Percentiles rank a stretch among this genome's conserved stretches.
Evolutionary conservation across 2,329 filamentous ascomycete genomes (phyloP).

Genomic region (Teratosphaeriaceae sp.): DNA sequence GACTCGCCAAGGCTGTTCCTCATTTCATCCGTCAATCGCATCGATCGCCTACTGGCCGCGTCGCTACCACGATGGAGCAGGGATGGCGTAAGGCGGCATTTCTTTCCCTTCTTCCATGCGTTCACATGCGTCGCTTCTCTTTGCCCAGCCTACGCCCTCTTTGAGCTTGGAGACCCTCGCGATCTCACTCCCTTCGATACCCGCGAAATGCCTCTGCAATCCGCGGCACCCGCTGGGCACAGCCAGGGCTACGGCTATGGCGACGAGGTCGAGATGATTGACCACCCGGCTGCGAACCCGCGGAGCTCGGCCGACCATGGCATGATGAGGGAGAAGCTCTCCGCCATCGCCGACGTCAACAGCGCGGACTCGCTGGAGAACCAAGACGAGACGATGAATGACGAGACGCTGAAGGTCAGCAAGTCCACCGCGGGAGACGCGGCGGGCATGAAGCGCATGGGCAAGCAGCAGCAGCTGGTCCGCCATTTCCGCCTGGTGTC

Average conservation of each 20-base stretch:
- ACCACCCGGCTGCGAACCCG: neutral
- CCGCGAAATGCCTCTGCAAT: neutral
- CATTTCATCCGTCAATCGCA: too few relatives aligned
- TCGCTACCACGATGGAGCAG: too few relatives aligned
- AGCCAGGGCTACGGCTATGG: neutral
- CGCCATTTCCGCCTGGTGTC: constrained; percentile 41
- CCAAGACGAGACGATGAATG: neutral
- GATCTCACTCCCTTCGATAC: too few relatives aligned
- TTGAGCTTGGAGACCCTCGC: too few relatives aligned
- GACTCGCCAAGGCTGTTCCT: too few relatives aligned
- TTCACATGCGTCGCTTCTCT: too few relatives aligned
- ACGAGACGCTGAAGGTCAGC: neutral
- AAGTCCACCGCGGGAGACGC: constrained; percentile 23
- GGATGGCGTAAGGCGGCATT: too few relatives aligned
- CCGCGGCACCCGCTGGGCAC: neutral
- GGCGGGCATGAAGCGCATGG: constrained; percentile 40
- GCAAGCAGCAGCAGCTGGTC: constrained; percentile 42
- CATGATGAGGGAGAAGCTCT: neutral
- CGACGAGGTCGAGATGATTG: neutral
- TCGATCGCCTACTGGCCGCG: too few relatives aligned
- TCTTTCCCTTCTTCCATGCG: too few relatives aligned
- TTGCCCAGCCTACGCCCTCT: too few relatives aligned
- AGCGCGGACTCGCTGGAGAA: neutral
- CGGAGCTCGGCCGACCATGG: neutral
- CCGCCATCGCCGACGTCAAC: neutral